A percentile compares a stretch with the other conserved stretches of the same genome.
Conservation (phyloP, 225 moss, liverwort and hornwort species). For the Physcomitrium patens region DNA sequence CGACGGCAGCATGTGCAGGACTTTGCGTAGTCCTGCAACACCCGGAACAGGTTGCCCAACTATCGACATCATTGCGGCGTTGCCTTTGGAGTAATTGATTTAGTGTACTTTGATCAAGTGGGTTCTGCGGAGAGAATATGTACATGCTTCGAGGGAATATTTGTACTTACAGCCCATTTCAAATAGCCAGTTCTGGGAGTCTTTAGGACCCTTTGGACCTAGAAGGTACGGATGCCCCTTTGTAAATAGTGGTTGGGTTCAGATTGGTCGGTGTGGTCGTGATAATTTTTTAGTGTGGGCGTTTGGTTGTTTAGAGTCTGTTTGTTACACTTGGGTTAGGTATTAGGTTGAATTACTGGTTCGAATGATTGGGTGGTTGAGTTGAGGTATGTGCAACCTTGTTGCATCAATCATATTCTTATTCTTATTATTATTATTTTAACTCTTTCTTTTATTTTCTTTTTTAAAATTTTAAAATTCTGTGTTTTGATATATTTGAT, state of each 20-base stretch:
- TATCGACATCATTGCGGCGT: conserved; percentile 59
- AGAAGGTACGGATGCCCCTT: conserved; percentile 30
- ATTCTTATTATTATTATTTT: too few relatives aligned
- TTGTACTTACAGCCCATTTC: conserved; percentile 45
- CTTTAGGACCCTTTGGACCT: conserved; percentile 25
- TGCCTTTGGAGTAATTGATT: conserved; percentile 60
- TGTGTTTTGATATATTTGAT: too few relatives aligned
- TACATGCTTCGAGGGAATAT: conserved; percentile 52
- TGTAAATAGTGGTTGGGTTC: conserved; percentile 48
- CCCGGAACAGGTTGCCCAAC: conserved; percentile 57
- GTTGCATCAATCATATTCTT: too few relatives aligned
- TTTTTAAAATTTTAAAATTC: too few relatives aligned
- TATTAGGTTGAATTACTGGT: conserved; percentile 15
- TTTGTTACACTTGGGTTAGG: conserved; percentile 10
- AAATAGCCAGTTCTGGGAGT: conserved; percentile 32
- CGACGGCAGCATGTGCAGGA: conserved; percentile 71
- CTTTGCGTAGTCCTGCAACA: conserved; percentile 66
- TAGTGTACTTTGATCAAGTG: conserved; percentile 46
- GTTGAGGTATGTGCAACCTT: neutral
- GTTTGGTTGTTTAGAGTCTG: neutral
- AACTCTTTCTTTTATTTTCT: too few relatives aligned
- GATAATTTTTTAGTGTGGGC: conserved; percentile 12
- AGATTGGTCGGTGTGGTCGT: conserved; percentile 24
- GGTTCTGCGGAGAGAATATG: conserved; percentile 48
- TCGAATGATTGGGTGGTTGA: conserved; percentile 23